Evolutionary conservation across 108 stramenopile species (phyloP).

Genomic region (Parietichytrium sp.): DNA sequence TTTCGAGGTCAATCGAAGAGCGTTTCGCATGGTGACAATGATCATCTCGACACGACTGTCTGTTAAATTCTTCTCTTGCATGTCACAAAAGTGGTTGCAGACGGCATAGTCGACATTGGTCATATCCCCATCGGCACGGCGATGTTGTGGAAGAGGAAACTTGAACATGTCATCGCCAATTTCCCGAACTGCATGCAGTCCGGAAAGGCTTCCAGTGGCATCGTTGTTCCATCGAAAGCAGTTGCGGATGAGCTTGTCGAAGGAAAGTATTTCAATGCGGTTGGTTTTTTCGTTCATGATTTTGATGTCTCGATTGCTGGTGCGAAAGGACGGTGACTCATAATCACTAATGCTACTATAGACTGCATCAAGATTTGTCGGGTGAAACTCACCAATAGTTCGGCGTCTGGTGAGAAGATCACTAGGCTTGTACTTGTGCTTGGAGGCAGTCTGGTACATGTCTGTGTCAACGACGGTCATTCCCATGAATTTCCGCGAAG

Average conservation of each 20-base stretch:
- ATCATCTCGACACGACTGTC: no score
- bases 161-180: no score
- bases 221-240: not conserved
- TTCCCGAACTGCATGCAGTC: no score
- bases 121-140: no score
- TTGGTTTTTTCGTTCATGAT: not conserved
- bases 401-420: not conserved
- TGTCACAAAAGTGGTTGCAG: no score
- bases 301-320: not conserved
- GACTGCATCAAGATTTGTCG: not conserved
- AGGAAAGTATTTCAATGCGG: not conserved
- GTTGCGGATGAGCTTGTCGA: not conserved
- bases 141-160: no score
- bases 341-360: not conserved
- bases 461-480: constrained; percentile 1
- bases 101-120: no score
- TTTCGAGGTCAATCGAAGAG: no score
- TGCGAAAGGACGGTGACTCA: not conserved
- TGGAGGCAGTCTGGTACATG: no score
- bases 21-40: no score
- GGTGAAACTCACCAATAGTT: not conserved
- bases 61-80: no score
- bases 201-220: no score
- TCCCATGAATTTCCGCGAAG: not conserved
- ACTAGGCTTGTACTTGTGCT: not conserved